Base-by-base conservation (phyloP, 2,329 filamentous ascomycete genomes). In the Coniochaeta ligniaria region DNA sequence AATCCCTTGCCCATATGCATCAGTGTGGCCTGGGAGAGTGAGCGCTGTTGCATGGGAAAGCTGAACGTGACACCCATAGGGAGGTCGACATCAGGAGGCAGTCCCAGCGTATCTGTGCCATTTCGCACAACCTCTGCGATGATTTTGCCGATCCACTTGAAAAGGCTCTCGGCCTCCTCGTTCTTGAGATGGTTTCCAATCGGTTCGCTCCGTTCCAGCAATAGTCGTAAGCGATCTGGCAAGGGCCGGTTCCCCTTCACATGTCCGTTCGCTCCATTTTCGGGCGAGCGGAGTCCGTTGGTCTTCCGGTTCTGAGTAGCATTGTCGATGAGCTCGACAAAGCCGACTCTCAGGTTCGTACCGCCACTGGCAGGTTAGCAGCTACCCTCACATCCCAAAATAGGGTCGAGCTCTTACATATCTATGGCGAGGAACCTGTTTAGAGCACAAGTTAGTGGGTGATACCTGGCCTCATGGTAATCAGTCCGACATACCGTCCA, bases 141-240 rank as follows among this genome's bases (percentile, higher is more conserved):
- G 68, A 88, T 90, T 66, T 83, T 78, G 28, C 90, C 91, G 65
- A 95, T 91, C 90, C 90, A 95, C n/a, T 81, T 75, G 71, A 95
- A 95, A 2, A 94, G 76, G 61, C 87, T 85, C 60, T 91, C 86
- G 1, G 88, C 85, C 64, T 92, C 87, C 66, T 92, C 85, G 71
- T 83, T 84, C 69, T 92, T 92, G 63, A 92, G 74, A 60, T 88
- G 83, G 47, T 92, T 85, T 56, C 82, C 83, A 66, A 93, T 93
- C 8, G 88, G 84, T 89, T 89, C 92, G 59, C 83, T 84, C 64
- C 81, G 87, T 70, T 92, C 90, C 60, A 91, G 74, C 6, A 83
- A 81, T 55, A 86, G 79, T 38, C 78, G 78, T 35, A 89, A 68
- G 45, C n/a, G 31, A 11, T 20, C 26, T 20, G 28, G n/a, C 6